Conservation (phyloP, 306 rosid species). For the Casuarina equisetifolia region DNA sequence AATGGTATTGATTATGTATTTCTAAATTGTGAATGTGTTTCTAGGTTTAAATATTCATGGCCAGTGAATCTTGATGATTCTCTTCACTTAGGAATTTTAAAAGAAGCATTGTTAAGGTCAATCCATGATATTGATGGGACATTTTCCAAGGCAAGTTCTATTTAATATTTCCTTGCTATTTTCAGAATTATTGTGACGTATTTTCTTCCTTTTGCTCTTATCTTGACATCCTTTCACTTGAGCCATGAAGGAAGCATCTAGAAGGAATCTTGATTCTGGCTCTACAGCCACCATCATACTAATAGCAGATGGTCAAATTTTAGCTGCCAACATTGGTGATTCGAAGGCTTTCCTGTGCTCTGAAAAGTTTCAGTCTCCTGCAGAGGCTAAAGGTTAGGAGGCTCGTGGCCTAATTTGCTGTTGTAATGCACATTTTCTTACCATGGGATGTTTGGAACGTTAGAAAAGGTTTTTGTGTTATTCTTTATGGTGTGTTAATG, state of each 20-base stretch:
- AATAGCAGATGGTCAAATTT: conserved; percentile 78
- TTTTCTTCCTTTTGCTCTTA: conserved; percentile 18
- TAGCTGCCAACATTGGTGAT: conserved; percentile 97
- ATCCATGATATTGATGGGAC: conserved; percentile 78
- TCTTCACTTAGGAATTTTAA: conserved; percentile 85
- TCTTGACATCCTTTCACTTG: conserved; percentile 45
- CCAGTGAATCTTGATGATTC: conserved; percentile 60
- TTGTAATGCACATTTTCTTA: not conserved
- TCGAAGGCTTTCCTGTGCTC: conserved; percentile 92
- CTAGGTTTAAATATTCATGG: conserved; percentile 67
- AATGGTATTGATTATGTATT: not conserved
- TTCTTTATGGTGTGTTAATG: not conserved
- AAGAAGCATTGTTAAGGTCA: conserved; percentile 90
- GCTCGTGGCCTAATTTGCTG: conserved; percentile 17
- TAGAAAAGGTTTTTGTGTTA: conserved; percentile 10
- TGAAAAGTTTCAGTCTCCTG: conserved; percentile 64
- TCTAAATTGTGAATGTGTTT: conserved; percentile 31
- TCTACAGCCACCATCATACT: conserved; percentile 81
- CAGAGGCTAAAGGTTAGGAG: conserved; percentile 87
- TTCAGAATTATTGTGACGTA: conserved; percentile 13
- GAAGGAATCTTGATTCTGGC: conserved; percentile 60
- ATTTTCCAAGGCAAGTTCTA: conserved; percentile 69
- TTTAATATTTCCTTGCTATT: conserved; percentile 26
- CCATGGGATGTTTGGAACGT: conserved; percentile 5
- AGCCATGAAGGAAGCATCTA: conserved; percentile 78